Conservation (phyloP, 179 eudicot genomes). For the Beta corolliflora region DNA sequence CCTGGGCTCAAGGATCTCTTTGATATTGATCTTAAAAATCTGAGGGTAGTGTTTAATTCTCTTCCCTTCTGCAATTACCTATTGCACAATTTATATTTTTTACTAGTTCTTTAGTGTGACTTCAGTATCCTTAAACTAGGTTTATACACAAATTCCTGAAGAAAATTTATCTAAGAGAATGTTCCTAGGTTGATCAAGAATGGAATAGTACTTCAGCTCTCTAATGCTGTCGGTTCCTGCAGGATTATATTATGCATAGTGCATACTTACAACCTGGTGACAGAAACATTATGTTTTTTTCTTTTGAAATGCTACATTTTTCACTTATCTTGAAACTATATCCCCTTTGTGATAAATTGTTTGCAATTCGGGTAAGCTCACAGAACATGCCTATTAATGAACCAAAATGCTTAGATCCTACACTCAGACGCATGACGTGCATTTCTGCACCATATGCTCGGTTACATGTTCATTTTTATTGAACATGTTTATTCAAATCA, state of each 20-base stretch:
- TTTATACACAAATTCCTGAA: background rate
- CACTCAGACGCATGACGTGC: too few species aligned
- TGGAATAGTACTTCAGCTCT: background rate
- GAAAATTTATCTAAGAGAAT: too few species aligned
- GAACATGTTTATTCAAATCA: too few species aligned
- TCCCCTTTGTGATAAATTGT: background rate
- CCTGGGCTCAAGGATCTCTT: constrained; percentile 97
- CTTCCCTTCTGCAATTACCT: background rate
- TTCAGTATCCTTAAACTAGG: background rate
- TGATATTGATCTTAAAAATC: constrained; percentile 95
- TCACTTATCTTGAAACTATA: background rate
- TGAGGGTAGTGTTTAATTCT: constrained; percentile 65
- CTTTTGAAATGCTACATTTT: background rate
- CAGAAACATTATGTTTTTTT: background rate
- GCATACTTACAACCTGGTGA: background rate
- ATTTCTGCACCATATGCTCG: too few species aligned
- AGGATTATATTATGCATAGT: background rate
- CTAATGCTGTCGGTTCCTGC: background rate
- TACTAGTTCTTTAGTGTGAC: background rate
- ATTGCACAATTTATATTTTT: background rate
- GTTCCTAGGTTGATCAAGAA: background rate
- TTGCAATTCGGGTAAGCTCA: background rate
- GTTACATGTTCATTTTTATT: too few species aligned
- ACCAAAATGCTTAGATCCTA: background rate
- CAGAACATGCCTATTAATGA: background rate